These are phyloP conservation scores for Chaetomidium leptoderma DNA, from an alignment of 495 filamentous ascomycete species.

Conservation along the genomic window DNA sequence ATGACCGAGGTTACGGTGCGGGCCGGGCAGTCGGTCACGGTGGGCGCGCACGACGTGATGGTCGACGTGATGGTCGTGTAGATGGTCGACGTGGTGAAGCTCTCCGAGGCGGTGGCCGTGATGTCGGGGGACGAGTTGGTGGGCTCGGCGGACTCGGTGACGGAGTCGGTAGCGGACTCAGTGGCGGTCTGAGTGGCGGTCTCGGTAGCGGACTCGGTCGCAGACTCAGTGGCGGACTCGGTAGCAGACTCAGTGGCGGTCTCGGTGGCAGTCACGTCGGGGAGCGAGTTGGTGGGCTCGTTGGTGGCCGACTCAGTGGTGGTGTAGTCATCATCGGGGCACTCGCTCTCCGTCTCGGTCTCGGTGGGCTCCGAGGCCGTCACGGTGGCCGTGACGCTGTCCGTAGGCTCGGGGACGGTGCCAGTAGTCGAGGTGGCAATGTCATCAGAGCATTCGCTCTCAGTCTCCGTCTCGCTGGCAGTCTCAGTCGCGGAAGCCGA, in stretches of 20 bases:
- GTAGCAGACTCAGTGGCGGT: not conserved
- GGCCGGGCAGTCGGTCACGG: constrained; percentile 58
- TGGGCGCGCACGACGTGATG: constrained; percentile 54
- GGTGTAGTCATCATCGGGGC: no score
- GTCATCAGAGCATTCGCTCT: constrained; percentile 20
- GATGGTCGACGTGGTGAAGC: constrained; percentile 55
- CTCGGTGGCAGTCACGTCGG: constrained; percentile 22
- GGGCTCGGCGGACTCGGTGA: constrained; percentile 23
- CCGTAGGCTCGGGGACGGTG: not conserved
- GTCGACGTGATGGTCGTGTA: constrained; percentile 56
- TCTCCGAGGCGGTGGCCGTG: constrained; percentile 6
- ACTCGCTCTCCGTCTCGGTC: not conserved
- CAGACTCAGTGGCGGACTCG: not conserved
- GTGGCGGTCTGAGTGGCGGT: constrained; percentile 4
- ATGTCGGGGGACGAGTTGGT: constrained; percentile 36
- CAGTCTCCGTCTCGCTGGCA: constrained; percentile 4
- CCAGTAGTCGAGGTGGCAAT: constrained; percentile 2
- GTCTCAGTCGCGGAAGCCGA: not conserved
- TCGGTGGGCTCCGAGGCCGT: not conserved
- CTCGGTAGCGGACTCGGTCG: not conserved
- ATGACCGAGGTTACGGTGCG: constrained; percentile 52
- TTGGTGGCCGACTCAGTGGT: not conserved
- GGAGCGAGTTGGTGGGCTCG: constrained; percentile 38
- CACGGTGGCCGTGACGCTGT: not conserved
- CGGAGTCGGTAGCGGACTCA: constrained; percentile 2